These are phyloP conservation scores for Apiotrichum laibachii DNA, from an alignment of 1,284 basidiomycete species.

Conservation along the genomic window DNA sequence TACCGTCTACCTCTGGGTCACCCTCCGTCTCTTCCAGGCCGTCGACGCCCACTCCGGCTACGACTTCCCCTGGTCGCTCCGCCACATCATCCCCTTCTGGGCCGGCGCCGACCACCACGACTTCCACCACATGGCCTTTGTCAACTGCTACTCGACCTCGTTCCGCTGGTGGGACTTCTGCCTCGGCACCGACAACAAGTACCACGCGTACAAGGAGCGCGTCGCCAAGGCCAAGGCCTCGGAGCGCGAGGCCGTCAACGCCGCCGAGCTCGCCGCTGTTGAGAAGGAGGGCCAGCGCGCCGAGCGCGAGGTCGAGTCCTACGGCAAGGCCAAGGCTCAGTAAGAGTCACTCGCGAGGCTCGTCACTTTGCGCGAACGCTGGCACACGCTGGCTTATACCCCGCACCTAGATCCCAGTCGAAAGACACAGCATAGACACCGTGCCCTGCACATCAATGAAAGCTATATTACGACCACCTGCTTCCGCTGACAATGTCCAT, in stretches of 20 bases:
- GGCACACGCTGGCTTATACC: no score
- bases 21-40: conserved; percentile 90
- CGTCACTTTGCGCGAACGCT: no score
- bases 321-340: conserved; percentile 17
- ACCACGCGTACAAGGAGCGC: conserved; percentile 68
- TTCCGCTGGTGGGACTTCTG: conserved; percentile 89
- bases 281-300: conserved; percentile 70
- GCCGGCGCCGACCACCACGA: conserved; percentile 98
- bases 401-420: conserved; percentile 1
- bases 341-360: background rate
- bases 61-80: conserved; percentile 97
- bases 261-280: conserved; percentile 56
- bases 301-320: conserved; percentile 59
- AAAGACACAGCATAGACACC: background rate
- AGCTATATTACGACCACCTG: no score
- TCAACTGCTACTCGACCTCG: conserved; percentile 75
- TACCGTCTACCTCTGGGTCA: conserved; percentile 91
- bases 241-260: conserved; percentile 51
- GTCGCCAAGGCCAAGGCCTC: conserved; percentile 57
- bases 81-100: conserved; percentile 95
- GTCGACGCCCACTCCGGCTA: conserved; percentile 97
- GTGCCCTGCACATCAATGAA: background rate
- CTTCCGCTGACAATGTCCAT: no score
- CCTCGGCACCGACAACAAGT: conserved; percentile 80
- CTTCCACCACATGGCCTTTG: conserved; percentile 68